Evolutionary conservation across 371 early-diverging fungal species (phyloP).

Genomic region (Mortierella sp.): DNA sequence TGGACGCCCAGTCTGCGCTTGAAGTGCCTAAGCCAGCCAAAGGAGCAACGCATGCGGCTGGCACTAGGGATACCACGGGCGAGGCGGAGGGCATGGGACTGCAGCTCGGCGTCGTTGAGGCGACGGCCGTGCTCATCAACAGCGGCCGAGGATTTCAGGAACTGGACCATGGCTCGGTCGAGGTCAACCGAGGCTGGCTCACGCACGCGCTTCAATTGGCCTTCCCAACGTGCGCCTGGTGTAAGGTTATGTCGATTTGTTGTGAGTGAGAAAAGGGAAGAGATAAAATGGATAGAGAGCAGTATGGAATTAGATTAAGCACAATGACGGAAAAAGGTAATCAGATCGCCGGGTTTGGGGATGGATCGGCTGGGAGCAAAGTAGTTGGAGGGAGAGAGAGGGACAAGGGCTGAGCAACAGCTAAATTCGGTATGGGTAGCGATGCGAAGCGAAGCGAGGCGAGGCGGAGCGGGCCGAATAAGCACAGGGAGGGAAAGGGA

Average conservation of each 20-base stretch:
- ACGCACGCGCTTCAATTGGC: conserved; percentile 57
- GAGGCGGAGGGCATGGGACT: conserved; percentile 51
- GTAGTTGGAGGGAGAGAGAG: not conserved
- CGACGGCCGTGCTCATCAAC: conserved; percentile 52
- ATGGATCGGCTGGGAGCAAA: not conserved
- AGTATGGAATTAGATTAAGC: conserved; percentile 5
- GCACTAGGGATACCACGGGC: conserved; percentile 54
- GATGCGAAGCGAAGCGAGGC: conserved; percentile 43
- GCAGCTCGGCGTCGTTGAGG: conserved; percentile 55
- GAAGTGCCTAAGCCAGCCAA: conserved; percentile 57
- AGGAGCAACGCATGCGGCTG: conserved; percentile 55
- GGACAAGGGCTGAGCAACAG: not conserved
- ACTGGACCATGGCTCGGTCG: conserved; percentile 56
- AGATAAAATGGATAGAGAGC: not conserved
- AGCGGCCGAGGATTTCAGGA: conserved; percentile 41
- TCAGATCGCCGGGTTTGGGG: not conserved
- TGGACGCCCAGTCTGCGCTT: conserved; percentile 52
- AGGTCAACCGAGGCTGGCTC: conserved; percentile 58
- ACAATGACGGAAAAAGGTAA: not conserved
- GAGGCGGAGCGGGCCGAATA: conserved; percentile 13
- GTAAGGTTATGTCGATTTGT: not conserved
- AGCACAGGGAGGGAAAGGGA: conserved; percentile 8
- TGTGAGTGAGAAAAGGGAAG: not conserved
- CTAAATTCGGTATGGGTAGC: conserved; percentile 17
- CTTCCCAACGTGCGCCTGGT: conserved; percentile 51